Conservation (phyloP, 129 eudicot species). For the Erigeron canadensis region DNA sequence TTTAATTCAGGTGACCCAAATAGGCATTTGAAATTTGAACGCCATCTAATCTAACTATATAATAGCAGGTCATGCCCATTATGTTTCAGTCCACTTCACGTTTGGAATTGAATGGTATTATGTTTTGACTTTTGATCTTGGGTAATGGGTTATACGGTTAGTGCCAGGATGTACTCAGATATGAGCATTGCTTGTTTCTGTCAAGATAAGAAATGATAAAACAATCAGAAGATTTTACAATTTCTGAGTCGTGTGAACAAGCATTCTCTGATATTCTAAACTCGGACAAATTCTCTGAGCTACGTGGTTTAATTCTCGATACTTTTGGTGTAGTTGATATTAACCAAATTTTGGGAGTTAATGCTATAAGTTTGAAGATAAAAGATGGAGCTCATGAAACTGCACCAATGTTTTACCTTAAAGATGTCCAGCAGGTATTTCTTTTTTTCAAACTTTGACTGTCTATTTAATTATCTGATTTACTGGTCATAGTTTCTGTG, state of each 20-base stretch:
- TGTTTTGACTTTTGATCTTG: too few relatives aligned
- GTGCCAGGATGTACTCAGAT: too few relatives aligned
- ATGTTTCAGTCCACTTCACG: too few relatives aligned
- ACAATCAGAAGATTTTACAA: constrained; percentile 33
- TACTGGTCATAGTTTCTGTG: not conserved
- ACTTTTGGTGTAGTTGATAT: constrained; percentile 59
- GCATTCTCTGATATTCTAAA: constrained; percentile 49
- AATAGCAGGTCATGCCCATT: too few relatives aligned
- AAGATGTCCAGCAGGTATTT: constrained; percentile 78
- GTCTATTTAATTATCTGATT: constrained; percentile 14
- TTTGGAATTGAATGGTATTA: too few relatives aligned
- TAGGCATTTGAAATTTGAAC: too few relatives aligned
- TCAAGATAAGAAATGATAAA: constrained; percentile 41
- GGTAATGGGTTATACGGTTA: too few relatives aligned
- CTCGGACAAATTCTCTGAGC: constrained; percentile 61
- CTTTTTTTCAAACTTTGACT: constrained; percentile 6
- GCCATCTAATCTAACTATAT: too few relatives aligned
- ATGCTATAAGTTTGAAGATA: constrained; percentile 55
- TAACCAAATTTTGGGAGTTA: constrained; percentile 50
- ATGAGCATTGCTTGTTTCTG: too few relatives aligned
- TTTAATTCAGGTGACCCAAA: too few relatives aligned
- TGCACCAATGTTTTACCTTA: constrained; percentile 57
- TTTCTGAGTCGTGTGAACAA: constrained; percentile 45
- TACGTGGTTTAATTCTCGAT: constrained; percentile 57
- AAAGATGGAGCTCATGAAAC: constrained; percentile 66